These are phyloP conservation scores for Colletotrichum musicola DNA, from an alignment of 2,329 filamentous ascomycete genomes.

Conservation along the genomic window DNA sequence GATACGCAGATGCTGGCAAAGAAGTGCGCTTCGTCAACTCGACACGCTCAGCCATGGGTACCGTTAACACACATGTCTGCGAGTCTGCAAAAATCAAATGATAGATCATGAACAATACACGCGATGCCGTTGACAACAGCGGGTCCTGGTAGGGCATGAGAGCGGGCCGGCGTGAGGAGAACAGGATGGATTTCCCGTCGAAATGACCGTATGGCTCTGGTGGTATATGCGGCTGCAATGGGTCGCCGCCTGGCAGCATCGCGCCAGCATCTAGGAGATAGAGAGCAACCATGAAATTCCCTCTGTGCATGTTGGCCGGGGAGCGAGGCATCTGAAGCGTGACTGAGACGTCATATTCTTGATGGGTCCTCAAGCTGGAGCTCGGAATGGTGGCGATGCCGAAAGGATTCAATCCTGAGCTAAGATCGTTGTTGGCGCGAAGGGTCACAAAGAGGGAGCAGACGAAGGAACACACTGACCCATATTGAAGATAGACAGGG, in stretches of 20 bases:
- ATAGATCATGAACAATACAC: constrained; percentile 74
- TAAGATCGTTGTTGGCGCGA: constrained; percentile 42
- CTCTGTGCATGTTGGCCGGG: constrained; percentile 77
- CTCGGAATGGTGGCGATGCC: constrained; percentile 60
- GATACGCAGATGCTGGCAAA: constrained; percentile 60
- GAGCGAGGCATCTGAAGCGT: constrained; percentile 83
- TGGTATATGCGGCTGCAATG: constrained; percentile 36
- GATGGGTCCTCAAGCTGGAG: constrained; percentile 72
- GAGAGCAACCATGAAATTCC: constrained; percentile 96
- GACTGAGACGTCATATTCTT: constrained; percentile 88
- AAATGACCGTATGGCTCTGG: constrained; percentile 51
- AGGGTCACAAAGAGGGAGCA: neutral
- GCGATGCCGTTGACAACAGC: constrained; percentile 72
- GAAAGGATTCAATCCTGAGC: constrained; percentile 65
- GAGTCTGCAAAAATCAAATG: constrained; percentile 75
- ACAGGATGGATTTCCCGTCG: constrained; percentile 60
- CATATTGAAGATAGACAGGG: constrained; percentile 70
- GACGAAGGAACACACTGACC: constrained; percentile 56
- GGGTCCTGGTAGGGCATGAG: constrained; percentile 85
- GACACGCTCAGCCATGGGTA: constrained; percentile 81
- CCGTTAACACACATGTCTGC: constrained; percentile 72
- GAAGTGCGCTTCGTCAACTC: constrained; percentile 65
- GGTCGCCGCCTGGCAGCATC: constrained; percentile 41
- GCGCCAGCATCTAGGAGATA: constrained; percentile 69
- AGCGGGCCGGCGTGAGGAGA: constrained; percentile 78